A percentile compares a stretch with the other conserved stretches of the same genome.
Conservation (phyloP, 805 yeast genomes). For the Ogataea zsoltii region DNA sequence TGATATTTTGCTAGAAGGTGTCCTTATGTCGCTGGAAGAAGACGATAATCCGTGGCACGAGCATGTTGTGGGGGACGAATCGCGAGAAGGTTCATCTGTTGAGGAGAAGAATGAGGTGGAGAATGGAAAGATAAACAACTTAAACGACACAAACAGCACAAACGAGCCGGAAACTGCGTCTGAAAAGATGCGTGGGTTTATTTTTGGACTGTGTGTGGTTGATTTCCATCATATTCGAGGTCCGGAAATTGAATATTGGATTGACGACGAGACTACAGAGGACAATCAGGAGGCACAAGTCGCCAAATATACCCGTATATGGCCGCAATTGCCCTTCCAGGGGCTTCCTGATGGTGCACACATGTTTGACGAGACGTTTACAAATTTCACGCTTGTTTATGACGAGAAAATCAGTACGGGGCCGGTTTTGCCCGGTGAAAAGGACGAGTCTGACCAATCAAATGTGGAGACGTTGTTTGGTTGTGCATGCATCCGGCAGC, state of each 20-base stretch:
- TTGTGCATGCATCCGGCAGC: constrained; percentile 88
- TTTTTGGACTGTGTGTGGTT: constrained; percentile 85
- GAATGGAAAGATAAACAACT: neutral
- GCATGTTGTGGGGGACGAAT: neutral
- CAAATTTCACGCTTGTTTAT: constrained; percentile 81
- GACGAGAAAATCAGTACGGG: constrained; percentile 52
- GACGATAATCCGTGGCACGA: constrained; percentile 6
- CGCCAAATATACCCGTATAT: constrained; percentile 43
- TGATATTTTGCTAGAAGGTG: neutral
- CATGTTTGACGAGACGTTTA: constrained; percentile 87
- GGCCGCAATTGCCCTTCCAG: constrained; percentile 92
- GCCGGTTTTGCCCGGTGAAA: constrained; percentile 43
- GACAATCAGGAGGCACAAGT: constrained; percentile 36
- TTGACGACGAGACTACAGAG: constrained; percentile 40
- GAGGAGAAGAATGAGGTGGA: neutral
- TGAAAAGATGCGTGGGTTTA: constrained; percentile 29
- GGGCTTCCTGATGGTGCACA: constrained; percentile 97
- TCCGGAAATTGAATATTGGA: constrained; percentile 94
- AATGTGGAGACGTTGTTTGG: constrained; percentile 81
- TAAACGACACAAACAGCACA: too few relatives aligned
- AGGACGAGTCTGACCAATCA: constrained; percentile 20
- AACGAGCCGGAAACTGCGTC: neutral
- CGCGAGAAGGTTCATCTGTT: neutral
- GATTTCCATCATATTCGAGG: constrained; percentile 92
- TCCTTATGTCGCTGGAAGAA: neutral